phyloP scores from a whole-genome alignment of 495 filamentous ascomycete species.

The Aeminium ludgeri region DNA sequence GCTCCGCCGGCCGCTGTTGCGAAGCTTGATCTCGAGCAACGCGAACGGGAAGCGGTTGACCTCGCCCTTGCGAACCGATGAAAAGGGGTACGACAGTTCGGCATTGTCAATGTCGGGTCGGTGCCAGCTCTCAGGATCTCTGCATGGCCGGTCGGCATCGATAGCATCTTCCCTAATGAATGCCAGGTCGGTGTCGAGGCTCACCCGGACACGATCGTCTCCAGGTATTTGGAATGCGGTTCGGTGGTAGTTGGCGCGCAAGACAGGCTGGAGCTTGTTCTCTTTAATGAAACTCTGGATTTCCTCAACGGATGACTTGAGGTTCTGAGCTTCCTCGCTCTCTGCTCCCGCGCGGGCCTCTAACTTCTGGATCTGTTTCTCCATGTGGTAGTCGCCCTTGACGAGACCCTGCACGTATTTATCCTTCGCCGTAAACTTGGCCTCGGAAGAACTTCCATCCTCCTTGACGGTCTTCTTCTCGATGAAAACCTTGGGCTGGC shows the following conservation, averaged over 20 bases:
- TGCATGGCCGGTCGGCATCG: constrained; percentile 68
- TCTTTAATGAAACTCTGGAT: constrained; percentile 68
- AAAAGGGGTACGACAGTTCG: constrained; percentile 74
- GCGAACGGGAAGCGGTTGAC: constrained; percentile 84
- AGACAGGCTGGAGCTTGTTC: constrained; percentile 61
- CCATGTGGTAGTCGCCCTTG: constrained; percentile 74
- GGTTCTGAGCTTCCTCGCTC: constrained; percentile 44
- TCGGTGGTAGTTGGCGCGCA: constrained; percentile 84
- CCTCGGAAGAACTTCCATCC: constrained; percentile 48
- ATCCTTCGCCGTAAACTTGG: constrained; percentile 69
- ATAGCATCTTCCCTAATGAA: constrained; percentile 85
- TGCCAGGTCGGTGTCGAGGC: constrained; percentile 80
- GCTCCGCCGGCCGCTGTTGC: constrained; percentile 43
- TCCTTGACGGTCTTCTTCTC: constrained; percentile 79
- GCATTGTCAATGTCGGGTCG: constrained; percentile 70
- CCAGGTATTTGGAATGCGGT: constrained; percentile 94
- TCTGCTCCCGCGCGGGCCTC: constrained; percentile 44
- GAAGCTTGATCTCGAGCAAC: constrained; percentile 82
- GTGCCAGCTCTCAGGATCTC: constrained; percentile 80
- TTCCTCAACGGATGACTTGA: constrained; percentile 54
- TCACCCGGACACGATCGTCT: constrained; percentile 77
- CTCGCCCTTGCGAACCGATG: constrained; percentile 69
- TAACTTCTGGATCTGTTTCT: constrained; percentile 75
- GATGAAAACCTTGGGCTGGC: constrained; percentile 59
- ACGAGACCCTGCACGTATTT: constrained; percentile 88